These are phyloP conservation scores for Schizophyllum amplum DNA, from an alignment of 1,284 basidiomycete genomes.

Conservation along the genomic window DNA sequence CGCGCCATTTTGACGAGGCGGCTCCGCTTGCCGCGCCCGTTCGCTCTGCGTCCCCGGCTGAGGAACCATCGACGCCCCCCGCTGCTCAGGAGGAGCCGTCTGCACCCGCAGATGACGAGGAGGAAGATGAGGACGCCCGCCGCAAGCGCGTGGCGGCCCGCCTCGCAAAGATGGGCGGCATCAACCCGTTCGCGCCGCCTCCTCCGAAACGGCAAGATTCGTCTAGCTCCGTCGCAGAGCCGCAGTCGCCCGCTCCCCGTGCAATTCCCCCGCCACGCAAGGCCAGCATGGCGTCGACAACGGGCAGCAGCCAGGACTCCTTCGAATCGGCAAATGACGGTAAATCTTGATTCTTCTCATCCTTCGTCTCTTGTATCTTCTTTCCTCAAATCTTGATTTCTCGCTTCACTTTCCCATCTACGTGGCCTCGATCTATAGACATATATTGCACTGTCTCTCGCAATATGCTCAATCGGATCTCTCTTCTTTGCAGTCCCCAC, in stretches of 20 bases:
- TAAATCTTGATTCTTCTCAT: neutral
- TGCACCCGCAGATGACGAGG: constrained; percentile 26
- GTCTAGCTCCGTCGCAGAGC: neutral
- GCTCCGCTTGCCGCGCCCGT: too few species aligned
- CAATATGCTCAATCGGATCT: neutral
- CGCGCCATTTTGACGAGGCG: too few species aligned
- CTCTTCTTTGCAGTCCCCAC: neutral
- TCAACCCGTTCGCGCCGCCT: constrained; percentile 48
- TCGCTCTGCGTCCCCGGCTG: too few species aligned
- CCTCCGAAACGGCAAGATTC: constrained; percentile 14
- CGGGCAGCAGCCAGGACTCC: too few species aligned
- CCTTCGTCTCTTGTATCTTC: too few species aligned
- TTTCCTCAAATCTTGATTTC: too few species aligned
- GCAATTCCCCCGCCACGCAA: neutral
- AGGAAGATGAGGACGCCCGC: constrained; percentile 46
- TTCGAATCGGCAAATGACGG: neutral
- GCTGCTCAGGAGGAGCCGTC: constrained; percentile 1
- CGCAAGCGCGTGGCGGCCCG: constrained; percentile 53
- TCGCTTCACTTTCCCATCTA: too few species aligned
- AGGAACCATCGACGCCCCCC: too few species aligned
- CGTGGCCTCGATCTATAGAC: neutral
- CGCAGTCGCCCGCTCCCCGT: neutral
- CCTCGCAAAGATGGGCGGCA: constrained; percentile 56
- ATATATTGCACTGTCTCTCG: neutral
- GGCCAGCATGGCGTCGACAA: neutral